Conservation (phyloP, 2,329 filamentous ascomycete genomes). For the Dothistroma septosporum region DNA sequence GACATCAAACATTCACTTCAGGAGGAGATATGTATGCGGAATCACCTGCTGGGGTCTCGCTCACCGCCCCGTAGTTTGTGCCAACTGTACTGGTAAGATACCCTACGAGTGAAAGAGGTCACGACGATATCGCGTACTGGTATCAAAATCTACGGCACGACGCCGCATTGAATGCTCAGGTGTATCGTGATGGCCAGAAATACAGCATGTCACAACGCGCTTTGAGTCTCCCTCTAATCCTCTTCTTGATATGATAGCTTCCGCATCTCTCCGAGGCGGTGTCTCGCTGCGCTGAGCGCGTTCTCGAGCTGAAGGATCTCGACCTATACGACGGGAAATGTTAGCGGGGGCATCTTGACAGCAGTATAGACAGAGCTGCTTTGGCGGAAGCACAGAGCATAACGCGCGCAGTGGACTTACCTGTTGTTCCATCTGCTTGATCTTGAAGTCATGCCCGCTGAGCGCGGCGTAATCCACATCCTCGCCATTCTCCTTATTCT, state of each 20-base stretch:
- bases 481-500: conserved; percentile 72
- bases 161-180: neutral
- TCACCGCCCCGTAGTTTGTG: no score
- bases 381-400: neutral
- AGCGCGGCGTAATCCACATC: conserved; percentile 82
- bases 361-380: neutral
- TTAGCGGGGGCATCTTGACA: conserved; percentile 1
- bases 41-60: no score
- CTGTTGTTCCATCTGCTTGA: conserved; percentile 99
- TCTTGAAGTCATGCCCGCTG: conserved; percentile 95
- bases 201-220: neutral
- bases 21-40: no score
- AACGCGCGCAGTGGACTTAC: no score
- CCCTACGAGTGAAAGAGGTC: neutral
- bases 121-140: neutral
- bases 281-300: conserved; percentile 69
- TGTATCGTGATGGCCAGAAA: neutral
- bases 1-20: no score
- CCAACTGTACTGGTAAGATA: no score
- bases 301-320: conserved; percentile 97
- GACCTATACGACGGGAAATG: conserved; percentile 63
- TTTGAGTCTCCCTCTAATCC: conserved; percentile 26
- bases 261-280: conserved; percentile 90
- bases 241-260: conserved; percentile 93
- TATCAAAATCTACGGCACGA: neutral